Conservation (phyloP, 2,329 filamentous ascomycete species). For the Juglanconis juglandina region DNA sequence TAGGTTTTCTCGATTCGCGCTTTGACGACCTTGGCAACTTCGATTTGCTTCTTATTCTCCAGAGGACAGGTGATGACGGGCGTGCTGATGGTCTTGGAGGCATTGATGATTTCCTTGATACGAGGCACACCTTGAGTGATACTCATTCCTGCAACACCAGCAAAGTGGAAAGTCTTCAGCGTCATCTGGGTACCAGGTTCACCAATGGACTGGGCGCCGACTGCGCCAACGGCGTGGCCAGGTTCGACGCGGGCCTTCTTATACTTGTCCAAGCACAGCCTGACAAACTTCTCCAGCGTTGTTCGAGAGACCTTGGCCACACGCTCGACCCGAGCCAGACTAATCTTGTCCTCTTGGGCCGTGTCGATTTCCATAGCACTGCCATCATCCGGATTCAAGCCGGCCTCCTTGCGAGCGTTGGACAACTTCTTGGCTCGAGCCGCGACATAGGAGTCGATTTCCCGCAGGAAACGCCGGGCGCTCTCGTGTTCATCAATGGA, state of each 20-base stretch:
- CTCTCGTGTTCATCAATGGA: conserved; percentile 78
- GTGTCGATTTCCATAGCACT: conserved; percentile 27
- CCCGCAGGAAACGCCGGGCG: conserved; percentile 74
- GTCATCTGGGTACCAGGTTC: conserved; percentile 99
- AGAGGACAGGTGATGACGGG: conserved; percentile 88
- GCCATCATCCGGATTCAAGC: conserved; percentile 40
- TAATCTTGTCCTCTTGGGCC: conserved; percentile 22
- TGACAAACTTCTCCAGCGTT: conserved; percentile 74
- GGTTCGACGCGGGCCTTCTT: conserved; percentile 88
- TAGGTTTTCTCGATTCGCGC: conserved; percentile 93
- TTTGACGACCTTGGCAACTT: conserved; percentile 86
- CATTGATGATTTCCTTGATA: conserved; percentile 99
- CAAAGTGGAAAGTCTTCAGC: conserved; percentile 99
- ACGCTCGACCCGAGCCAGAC: conserved; percentile 55
- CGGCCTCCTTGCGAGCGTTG: conserved; percentile 47
- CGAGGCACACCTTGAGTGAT: conserved; percentile 98
- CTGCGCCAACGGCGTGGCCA: conserved; percentile 91
- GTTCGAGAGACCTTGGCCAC: conserved; percentile 78
- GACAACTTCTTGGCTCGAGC: conserved; percentile 60
- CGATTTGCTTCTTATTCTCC: conserved; percentile 69
- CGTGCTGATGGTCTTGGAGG: conserved; percentile 88
- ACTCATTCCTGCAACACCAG: conserved; percentile 98
- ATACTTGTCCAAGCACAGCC: conserved; percentile 83
- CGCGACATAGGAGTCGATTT: conserved; percentile 69
- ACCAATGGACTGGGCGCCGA: conserved; percentile 95